phyloP scores from a whole-genome alignment of 345 rosid genomes.

The Limnanthes douglasii region DNA sequence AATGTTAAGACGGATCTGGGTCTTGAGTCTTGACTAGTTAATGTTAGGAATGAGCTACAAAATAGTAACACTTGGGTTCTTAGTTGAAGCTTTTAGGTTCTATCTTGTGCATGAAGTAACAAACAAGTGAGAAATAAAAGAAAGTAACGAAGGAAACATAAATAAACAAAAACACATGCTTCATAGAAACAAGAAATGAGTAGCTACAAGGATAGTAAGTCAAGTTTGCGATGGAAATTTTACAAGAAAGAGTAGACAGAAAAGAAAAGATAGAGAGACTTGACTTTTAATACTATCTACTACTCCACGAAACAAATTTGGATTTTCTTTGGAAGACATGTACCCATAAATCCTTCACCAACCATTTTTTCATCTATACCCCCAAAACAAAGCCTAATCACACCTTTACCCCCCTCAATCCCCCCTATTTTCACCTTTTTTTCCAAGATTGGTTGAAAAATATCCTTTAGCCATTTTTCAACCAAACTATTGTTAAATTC shows the following conservation, averaged over 20 bases:
- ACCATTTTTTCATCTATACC: conserved; percentile 21
- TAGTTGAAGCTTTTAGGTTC: no score
- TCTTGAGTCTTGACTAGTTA: no score
- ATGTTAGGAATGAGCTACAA: no score
- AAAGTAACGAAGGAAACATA: no score
- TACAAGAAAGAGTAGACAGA: conserved; percentile 6
- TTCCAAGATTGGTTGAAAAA: conserved; percentile 41
- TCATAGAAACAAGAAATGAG: no score
- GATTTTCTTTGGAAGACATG: conserved; percentile 25
- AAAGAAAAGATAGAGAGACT: conserved; percentile 4
- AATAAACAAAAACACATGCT: no score
- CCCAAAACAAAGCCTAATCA: conserved; percentile 26
- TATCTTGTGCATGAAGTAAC: no score
- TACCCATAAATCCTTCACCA: conserved; percentile 23
- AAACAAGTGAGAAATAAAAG: no score
- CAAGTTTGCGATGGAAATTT: conserved; percentile 21
- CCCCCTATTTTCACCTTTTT: conserved; percentile 17
- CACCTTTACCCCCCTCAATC: conserved; percentile 22
- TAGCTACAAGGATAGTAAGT: no score
- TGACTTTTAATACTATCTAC: conserved; percentile 5
- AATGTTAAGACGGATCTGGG: no score
- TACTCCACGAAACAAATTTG: conserved; percentile 20
- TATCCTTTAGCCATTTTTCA: conserved; percentile 62
- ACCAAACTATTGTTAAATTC: conserved; percentile 30
- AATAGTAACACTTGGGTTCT: no score